These are phyloP conservation scores for Eimeria falciformis DNA, from an alignment of 169 alveolate genomes.

Conservation along the genomic window DNA sequence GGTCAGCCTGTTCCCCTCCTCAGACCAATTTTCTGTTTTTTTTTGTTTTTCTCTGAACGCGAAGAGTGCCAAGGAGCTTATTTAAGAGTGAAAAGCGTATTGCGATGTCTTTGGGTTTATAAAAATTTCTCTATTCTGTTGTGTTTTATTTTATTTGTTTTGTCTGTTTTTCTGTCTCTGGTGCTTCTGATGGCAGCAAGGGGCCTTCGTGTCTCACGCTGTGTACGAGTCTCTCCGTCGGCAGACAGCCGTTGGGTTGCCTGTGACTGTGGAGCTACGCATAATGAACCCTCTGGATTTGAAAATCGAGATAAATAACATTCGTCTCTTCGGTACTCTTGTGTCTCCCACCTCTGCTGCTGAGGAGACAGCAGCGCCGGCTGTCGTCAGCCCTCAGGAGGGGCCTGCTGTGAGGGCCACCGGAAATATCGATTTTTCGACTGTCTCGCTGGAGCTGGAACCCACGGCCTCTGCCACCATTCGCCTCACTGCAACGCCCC, in stretches of 20 bases:
- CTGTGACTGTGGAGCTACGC: slow-evolving; percentile 33
- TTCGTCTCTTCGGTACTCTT: slow-evolving; percentile 37
- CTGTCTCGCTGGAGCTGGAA: slow-evolving; percentile 11
- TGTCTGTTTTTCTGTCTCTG: background rate
- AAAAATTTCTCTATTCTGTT: no score
- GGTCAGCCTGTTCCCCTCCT: no score
- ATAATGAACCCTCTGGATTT: slow-evolving; percentile 62
- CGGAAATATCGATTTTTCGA: background rate
- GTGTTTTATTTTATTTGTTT: background rate
- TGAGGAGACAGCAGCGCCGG: background rate
- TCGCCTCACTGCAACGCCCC: slow-evolving; percentile 38
- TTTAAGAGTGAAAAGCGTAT: no score
- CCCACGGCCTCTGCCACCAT: slow-evolving; percentile 4
- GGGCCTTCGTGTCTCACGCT: background rate
- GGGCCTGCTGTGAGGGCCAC: background rate
- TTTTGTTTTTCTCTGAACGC: background rate
- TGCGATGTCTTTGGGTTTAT: no score
- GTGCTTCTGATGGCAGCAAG: background rate
- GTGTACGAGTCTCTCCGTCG: background rate
- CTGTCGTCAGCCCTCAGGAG: background rate
- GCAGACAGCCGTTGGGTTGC: slow-evolving; percentile 39
- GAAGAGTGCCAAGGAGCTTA: background rate
- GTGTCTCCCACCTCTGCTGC: background rate
- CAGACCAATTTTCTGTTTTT: background rate
- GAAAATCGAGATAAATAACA: background rate